A percentile compares a stretch with the other conserved stretches of the same genome.
Conservation (phyloP, 192 early-diverging fungal species). For the Entophlyctis helioformis region DNA sequence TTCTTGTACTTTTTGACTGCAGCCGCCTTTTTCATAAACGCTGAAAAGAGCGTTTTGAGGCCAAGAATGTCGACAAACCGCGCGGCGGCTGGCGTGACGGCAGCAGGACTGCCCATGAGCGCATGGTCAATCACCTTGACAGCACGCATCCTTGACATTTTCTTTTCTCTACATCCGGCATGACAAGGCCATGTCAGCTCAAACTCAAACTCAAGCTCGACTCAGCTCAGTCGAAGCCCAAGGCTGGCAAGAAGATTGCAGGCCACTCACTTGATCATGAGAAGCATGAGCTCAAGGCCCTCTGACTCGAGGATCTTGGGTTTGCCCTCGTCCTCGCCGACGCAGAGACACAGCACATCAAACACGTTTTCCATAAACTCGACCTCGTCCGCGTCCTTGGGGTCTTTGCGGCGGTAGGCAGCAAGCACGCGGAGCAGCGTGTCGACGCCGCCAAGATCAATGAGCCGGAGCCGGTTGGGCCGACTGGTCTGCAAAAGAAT, state of each 20-base stretch:
- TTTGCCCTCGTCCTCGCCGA: slow-evolving; percentile 61
- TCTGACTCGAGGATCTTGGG: slow-evolving; percentile 63
- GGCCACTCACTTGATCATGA: slow-evolving; percentile 62
- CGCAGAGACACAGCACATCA: slow-evolving; percentile 61
- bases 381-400: slow-evolving; percentile 68
- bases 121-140: slow-evolving; percentile 75
- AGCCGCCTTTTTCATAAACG: slow-evolving; percentile 80
- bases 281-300: slow-evolving; percentile 83
- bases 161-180: slow-evolving; percentile 46
- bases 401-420: slow-evolving; percentile 54
- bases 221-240: background rate
- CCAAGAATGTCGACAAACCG: slow-evolving; percentile 75
- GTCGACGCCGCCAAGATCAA: slow-evolving; percentile 47
- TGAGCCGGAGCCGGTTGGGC: slow-evolving; percentile 14
- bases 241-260: no score
- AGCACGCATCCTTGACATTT: slow-evolving; percentile 66
- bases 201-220: background rate
- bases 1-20: slow-evolving; percentile 66
- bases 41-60: slow-evolving; percentile 72
- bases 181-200: background rate
- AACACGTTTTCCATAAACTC: slow-evolving; percentile 92
- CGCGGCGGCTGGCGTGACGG: slow-evolving; percentile 37
- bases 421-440: slow-evolving; percentile 57
- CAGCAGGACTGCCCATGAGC: slow-evolving; percentile 13
- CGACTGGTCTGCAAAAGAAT: slow-evolving; percentile 64